A percentile compares a stretch with the other conserved stretches of the same genome.
phyloP scores from a whole-genome alignment of 129 eudicot genomes.

The Saussurea involucrata region DNA sequence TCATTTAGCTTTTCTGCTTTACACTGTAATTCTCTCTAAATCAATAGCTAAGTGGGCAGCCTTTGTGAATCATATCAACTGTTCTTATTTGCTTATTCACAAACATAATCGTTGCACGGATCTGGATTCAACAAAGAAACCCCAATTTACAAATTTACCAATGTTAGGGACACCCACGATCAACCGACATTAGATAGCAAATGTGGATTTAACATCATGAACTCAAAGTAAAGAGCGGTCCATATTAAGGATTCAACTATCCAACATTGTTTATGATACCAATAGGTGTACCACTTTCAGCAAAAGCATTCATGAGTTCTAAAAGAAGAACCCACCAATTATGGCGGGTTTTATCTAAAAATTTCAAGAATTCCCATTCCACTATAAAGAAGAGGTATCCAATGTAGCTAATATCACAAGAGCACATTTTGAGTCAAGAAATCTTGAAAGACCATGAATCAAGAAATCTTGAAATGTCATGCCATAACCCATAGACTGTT shows the following conservation, averaged over 20 bases:
- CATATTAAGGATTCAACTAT: constrained; percentile 23
- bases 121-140: no score
- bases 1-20: no score
- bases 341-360: background rate
- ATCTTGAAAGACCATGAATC: background rate
- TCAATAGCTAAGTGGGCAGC: no score
- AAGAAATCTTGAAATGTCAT: background rate
- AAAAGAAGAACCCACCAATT: background rate
- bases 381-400: constrained; percentile 12
- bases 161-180: no score
- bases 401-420: constrained; percentile 14
- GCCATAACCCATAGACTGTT: background rate
- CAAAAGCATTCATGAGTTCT: constrained; percentile 13
- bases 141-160: no score
- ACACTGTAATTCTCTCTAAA: no score
- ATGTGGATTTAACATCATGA: no score
- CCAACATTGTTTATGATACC: constrained; percentile 9
- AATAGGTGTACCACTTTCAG: constrained; percentile 25
- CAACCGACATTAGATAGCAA: no score
- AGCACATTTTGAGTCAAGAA: background rate
- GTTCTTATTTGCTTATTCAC: no score
- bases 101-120: no score
- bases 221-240: constrained; percentile 42
- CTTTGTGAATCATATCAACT: no score
- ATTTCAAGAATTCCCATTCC: constrained; percentile 2